Evolutionary conservation across 1,284 basidiomycete genomes (phyloP), one percentile per base, ranked within the genome.

Genomic region (Puccinia coronata): DNA sequence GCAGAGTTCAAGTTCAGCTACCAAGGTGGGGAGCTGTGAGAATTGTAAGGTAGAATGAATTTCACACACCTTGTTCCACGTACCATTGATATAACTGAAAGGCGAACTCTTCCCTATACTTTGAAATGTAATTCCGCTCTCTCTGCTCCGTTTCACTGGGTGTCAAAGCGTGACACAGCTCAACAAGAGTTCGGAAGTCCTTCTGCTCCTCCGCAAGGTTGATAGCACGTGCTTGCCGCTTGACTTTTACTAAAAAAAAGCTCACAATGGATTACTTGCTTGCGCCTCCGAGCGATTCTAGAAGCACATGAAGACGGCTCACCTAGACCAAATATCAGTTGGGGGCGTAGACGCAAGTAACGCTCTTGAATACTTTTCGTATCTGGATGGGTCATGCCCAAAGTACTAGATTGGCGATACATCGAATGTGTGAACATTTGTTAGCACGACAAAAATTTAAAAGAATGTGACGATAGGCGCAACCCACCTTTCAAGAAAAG

Each of bases 51-150:
- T 20, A 20, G 28, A 43, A 57, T 5, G 49, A 71, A 36, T 53
- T 31, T 12, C 18, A 84, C 87, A 77, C 67, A 87, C 88, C 87
- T 47, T 88, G 86, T 67, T 89, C 88, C 76, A 89, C 86, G 84
- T 88, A 89, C 86, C 87, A 98, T 83, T 91, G 89, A 86, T 95
- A 98, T 47, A 98, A 88, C 84, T 95, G 92, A 34, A 90, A 92
- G 0, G 95, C 92, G 84, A 98, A 99, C 34, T 90, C 90, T 63
- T 94, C 90, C 74, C 92, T 90, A 87, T 93, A 98, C 83, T 88
- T 89, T 72, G 92, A 90, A 77, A 98, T 90, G 86, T 96, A 98
- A 3, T 86, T 86, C 84, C 92, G 86, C n/a, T 82, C 82, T 9
- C 47, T 14, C 5, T 82, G 31, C 70, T 85, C 83, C 36, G 83